These are phyloP conservation scores for Amanita bisporigera DNA, from an alignment of 1,284 basidiomycete species.

Conservation along the genomic window DNA sequence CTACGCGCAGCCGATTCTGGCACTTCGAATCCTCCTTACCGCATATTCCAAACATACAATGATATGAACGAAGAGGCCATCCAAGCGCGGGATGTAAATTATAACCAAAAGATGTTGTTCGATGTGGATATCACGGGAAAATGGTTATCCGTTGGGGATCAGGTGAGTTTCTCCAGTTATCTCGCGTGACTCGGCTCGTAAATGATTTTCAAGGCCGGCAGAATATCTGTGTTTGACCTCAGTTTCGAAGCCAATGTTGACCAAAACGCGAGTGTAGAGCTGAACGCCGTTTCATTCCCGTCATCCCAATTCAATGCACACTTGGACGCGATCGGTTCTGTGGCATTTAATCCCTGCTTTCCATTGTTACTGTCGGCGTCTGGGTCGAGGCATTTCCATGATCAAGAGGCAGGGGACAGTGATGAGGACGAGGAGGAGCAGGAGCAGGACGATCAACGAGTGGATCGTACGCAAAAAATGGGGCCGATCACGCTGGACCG, in stretches of 20 bases:
- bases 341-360: slow-evolving; percentile 63
- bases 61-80: background rate
- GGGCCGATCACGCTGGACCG: background rate
- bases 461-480: slow-evolving; percentile 12
- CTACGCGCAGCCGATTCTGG: slow-evolving; percentile 63
- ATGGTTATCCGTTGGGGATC: slow-evolving; percentile 73
- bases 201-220: slow-evolving; percentile 43
- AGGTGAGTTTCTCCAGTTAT: slow-evolving; percentile 52
- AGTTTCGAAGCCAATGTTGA: background rate
- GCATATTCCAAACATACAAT: background rate
- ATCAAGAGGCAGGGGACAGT: slow-evolving; percentile 23
- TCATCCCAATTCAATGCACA: slow-evolving; percentile 1
- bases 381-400: slow-evolving; percentile 68
- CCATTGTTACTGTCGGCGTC: slow-evolving; percentile 61
- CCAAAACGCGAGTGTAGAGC: background rate
- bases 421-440: slow-evolving; percentile 20
- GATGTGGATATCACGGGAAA: slow-evolving; percentile 77
- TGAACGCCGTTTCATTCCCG: background rate
- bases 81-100: slow-evolving; percentile 46
- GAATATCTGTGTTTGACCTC: slow-evolving; percentile 50
- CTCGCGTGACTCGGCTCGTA: background rate
- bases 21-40: slow-evolving; percentile 12
- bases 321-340: slow-evolving; percentile 65
- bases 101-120: slow-evolving; percentile 79
- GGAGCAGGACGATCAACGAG: slow-evolving; percentile 5